Conservation (phyloP, 768 basidiomycete genomes). For the Dentipellis sp. region DNA sequence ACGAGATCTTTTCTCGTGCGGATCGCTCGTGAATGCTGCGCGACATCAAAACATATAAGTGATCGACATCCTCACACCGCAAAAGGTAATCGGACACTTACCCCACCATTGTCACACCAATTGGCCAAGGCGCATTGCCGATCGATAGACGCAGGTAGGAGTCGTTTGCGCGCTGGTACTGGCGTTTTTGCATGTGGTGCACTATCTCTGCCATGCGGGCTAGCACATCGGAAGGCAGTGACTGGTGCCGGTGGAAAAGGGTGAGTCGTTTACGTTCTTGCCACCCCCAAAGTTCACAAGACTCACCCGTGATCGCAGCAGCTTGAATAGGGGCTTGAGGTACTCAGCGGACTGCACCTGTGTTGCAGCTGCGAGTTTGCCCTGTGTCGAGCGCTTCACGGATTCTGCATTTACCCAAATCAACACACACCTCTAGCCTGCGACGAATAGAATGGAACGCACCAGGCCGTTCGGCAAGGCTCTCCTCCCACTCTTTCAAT, state of each 20-base stretch:
- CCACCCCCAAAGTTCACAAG: background rate
- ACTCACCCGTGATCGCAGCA: conserved; percentile 77
- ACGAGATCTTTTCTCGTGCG: conserved; percentile 95
- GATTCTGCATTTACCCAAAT: conserved; percentile 41
- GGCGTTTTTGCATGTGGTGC: conserved; percentile 90
- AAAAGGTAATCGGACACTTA: conserved; percentile 28
- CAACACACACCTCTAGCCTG: background rate
- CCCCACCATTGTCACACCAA: conserved; percentile 99
- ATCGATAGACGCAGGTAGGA: conserved; percentile 95
- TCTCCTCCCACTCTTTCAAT: conserved; percentile 93
- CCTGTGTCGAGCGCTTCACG: conserved; percentile 82
- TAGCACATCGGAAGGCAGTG: conserved; percentile 77
- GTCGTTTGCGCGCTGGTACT: conserved; percentile 95
- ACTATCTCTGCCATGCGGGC: conserved; percentile 87
- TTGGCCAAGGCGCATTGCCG: conserved; percentile 99
- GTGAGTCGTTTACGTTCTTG: background rate
- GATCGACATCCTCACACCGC: background rate
- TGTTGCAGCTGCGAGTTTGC: conserved; percentile 89
- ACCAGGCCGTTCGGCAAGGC: conserved; percentile 93
- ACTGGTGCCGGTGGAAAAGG: conserved; percentile 29
- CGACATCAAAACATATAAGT: background rate
- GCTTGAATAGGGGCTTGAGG: conserved; percentile 92
- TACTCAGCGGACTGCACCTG: conserved; percentile 95
- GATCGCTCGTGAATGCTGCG: conserved; percentile 92
- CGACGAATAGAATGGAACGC: conserved; percentile 11